phyloP scores from a whole-genome alignment of 1,284 basidiomycete species.

The Stereum hirsutum region DNA sequence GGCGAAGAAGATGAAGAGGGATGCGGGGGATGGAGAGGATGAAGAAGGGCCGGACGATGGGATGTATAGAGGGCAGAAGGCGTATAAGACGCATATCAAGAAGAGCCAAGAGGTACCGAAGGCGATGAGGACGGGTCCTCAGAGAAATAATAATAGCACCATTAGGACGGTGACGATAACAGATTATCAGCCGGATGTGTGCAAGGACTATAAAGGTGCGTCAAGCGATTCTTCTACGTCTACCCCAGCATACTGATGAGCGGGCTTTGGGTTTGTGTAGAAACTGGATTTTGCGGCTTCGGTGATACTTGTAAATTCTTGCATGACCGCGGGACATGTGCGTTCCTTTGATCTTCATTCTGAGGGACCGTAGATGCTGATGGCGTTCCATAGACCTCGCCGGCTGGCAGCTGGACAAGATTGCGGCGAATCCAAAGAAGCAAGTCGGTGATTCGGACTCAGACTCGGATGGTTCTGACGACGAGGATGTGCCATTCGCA shows the following conservation, averaged over 20 bases:
- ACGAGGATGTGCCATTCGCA: constrained; percentile 94
- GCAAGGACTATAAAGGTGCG: constrained; percentile 97
- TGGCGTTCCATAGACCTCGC: constrained; percentile 64
- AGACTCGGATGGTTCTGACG: constrained; percentile 41
- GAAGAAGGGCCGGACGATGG: constrained; percentile 74
- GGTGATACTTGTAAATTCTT: constrained; percentile 98
- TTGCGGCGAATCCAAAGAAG: constrained; percentile 59
- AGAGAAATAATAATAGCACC: constrained; percentile 68
- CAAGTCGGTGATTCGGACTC: constrained; percentile 51
- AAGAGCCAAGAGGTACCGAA: constrained; percentile 78
- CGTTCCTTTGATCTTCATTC: constrained; percentile 23
- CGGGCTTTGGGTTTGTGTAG: constrained; percentile 28
- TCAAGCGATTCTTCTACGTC: constrained; percentile 10
- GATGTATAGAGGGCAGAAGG: constrained; percentile 78
- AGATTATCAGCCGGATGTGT: constrained; percentile 98
- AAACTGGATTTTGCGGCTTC: constrained; percentile 98
- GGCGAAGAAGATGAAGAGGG: constrained; percentile 47
- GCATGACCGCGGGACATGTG: constrained; percentile 82
- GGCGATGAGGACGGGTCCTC: constrained; percentile 86
- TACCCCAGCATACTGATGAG: constrained; percentile 15
- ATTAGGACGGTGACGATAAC: constrained; percentile 93
- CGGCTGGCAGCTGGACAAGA: constrained; percentile 95
- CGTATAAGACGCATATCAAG: constrained; percentile 78
- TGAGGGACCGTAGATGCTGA: constrained; percentile 2
- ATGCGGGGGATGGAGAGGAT: constrained; percentile 44